Conservation (phyloP, 352 stramenopile species). For the Globisporangium mamillatum region DNA sequence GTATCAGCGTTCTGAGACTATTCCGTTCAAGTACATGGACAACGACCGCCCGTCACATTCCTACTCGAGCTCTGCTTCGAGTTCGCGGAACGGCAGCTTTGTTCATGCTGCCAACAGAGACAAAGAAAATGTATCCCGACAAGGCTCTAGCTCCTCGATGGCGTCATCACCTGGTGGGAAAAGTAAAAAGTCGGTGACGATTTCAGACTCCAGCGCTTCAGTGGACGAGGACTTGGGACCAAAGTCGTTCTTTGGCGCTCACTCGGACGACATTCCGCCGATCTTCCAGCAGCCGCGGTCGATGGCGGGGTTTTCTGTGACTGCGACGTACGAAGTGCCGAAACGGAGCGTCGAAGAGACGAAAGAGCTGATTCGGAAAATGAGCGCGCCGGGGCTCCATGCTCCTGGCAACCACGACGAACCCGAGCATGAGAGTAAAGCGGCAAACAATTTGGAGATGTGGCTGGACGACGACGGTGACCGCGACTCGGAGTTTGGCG, state of each 20-base stretch:
- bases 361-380: slow-evolving; percentile 19
- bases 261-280: slow-evolving; percentile 10
- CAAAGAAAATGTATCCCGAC: background rate
- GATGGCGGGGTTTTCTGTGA: slow-evolving; percentile 14
- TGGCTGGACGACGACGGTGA: slow-evolving; percentile 5
- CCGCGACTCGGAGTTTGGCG: slow-evolving; percentile 13
- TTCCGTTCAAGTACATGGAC: slow-evolving; percentile 6
- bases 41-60: slow-evolving; percentile 8
- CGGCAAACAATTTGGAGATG: background rate
- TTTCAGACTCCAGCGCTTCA: background rate
- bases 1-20: slow-evolving; percentile 12
- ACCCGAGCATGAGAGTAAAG: slow-evolving; percentile 18
- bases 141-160: slow-evolving; percentile 2
- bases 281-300: slow-evolving; percentile 12
- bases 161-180: slow-evolving; percentile 1
- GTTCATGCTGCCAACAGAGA: background rate
- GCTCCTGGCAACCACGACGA: slow-evolving; percentile 8
- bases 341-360: slow-evolving; percentile 10
- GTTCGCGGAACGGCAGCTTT: slow-evolving; percentile 2
- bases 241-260: slow-evolving; percentile 17
- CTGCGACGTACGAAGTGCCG: slow-evolving; percentile 20
- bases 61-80: slow-evolving; percentile 12
- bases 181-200: slow-evolving; percentile 2
- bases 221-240: slow-evolving; percentile 5
- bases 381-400: slow-evolving; percentile 6